These are phyloP conservation scores for Yarrowia osloensis DNA, from an alignment of 805 yeast species.

Conservation along the genomic window DNA sequence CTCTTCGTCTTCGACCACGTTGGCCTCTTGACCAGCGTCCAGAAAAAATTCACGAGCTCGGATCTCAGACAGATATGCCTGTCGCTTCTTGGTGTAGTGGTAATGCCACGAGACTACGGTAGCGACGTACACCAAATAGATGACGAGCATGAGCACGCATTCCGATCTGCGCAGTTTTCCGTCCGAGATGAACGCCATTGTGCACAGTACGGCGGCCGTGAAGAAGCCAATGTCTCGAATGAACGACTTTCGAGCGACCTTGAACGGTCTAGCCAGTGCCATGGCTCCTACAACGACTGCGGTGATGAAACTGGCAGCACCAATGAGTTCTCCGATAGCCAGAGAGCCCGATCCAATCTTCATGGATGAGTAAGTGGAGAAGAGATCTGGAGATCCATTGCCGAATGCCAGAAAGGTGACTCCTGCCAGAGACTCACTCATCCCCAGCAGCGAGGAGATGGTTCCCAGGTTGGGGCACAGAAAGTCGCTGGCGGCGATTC, in stretches of 20 bases:
- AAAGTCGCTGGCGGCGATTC: constrained; percentile 78
- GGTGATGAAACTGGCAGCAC: constrained; percentile 82
- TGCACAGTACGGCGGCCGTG: constrained; percentile 50
- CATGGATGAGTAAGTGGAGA: constrained; percentile 83
- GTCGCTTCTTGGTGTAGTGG: constrained; percentile 33
- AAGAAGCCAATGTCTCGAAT: constrained; percentile 64
- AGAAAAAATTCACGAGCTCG: constrained; percentile 36
- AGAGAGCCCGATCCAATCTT: constrained; percentile 66
- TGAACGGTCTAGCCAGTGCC: constrained; percentile 66
- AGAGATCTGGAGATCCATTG: constrained; percentile 88
- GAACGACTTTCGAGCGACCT: constrained; percentile 52
- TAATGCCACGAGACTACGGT: constrained; percentile 51
- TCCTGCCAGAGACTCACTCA: constrained; percentile 81
- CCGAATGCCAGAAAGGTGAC: constrained; percentile 87
- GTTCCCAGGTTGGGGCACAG: constrained; percentile 75
- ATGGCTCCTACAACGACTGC: constrained; percentile 80
- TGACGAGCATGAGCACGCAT: constrained; percentile 56
- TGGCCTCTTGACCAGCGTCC: constrained; percentile 34
- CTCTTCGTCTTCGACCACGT: constrained; percentile 35
- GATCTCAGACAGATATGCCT: constrained; percentile 33
- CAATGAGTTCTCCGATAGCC: constrained; percentile 88
- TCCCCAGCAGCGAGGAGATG: constrained; percentile 59
- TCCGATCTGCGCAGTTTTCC: constrained; percentile 58
- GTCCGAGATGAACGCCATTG: constrained; percentile 56
- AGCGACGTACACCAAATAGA: constrained; percentile 62